phyloP scores from a whole-genome alignment of 1,139 yeast genomes.

The Saccharomyces hybrid region DNA sequence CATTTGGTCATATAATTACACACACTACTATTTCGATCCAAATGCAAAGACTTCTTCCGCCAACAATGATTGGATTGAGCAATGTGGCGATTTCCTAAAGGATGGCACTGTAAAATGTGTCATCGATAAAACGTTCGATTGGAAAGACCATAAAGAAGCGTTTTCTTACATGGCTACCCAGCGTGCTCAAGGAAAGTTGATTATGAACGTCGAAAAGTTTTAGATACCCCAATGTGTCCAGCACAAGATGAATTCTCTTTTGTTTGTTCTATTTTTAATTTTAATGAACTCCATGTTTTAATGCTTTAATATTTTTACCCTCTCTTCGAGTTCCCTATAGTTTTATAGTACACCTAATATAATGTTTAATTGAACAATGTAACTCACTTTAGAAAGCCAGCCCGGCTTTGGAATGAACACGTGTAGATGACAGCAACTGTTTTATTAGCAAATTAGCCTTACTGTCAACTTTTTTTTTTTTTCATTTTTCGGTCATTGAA shows the following conservation, averaged over 20 bases:
- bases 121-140: constrained; percentile 49
- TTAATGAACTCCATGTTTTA: not conserved
- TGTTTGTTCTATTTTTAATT: not conserved
- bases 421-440: not conserved
- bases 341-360: not conserved
- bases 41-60: constrained; percentile 20
- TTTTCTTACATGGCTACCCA: constrained; percentile 42
- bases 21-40: constrained; percentile 33
- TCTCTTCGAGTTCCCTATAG: not conserved
- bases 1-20: constrained; percentile 33
- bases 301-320: not conserved
- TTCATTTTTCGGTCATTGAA: not conserved
- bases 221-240: constrained; percentile 8
- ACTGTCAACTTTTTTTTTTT: constrained; percentile 15
- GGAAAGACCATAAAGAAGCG: constrained; percentile 49
- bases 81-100: constrained; percentile 39
- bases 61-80: constrained; percentile 31
- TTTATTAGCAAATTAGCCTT: not conserved
- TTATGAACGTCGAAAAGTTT: constrained; percentile 37
- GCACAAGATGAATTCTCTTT: too few species aligned
- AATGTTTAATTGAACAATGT: not conserved
- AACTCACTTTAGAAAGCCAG: not conserved
- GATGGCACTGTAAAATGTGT: constrained; percentile 37
- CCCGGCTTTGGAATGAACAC: not conserved
- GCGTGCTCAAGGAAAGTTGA: constrained; percentile 61